These are phyloP conservation scores for Lolium rigidum DNA, from an alignment of 176 grass and related monocot species.

Conservation along the genomic window DNA sequence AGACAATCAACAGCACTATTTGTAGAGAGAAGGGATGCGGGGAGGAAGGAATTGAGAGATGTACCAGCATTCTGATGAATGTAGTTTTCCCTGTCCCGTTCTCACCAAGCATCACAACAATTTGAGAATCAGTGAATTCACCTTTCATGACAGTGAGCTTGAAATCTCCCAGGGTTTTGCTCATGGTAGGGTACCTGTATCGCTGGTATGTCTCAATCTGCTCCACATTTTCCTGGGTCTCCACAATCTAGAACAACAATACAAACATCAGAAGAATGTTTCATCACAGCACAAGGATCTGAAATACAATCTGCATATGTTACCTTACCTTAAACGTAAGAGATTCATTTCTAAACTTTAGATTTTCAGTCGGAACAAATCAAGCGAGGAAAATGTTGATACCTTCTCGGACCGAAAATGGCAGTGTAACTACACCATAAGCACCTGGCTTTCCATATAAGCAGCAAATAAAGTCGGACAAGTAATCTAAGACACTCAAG, in stretches of 20 bases:
- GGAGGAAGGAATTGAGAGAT: background rate
- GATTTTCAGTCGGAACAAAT: conserved; percentile 92
- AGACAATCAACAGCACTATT: background rate
- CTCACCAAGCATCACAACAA: conserved; percentile 95
- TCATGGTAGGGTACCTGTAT: conserved; percentile 88
- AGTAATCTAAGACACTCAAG: conserved; percentile 83
- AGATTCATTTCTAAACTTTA: conserved; percentile 86
- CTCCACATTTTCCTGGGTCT: conserved; percentile 84
- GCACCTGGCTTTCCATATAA: conserved; percentile 91
- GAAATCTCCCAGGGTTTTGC: conserved; percentile 80
- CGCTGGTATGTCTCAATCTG: conserved; percentile 82
- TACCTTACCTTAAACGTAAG: conserved; percentile 81
- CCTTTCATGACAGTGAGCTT: conserved; percentile 74
- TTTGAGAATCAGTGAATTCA: conserved; percentile 91
- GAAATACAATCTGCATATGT: background rate
- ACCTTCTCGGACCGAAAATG: conserved; percentile 89
- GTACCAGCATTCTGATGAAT: conserved; percentile 87
- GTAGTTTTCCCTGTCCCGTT: conserved; percentile 96
- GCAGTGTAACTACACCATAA: conserved; percentile 91
- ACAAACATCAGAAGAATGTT: background rate
- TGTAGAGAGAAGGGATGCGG: background rate
- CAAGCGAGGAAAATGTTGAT: conserved; percentile 93
- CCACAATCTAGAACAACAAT: conserved; percentile 61
- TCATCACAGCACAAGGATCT: background rate
- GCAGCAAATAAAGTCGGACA: conserved; percentile 92